phyloP scores from a whole-genome alignment of 2,329 filamentous ascomycete genomes.

The Harringtonia lauricola region DNA sequence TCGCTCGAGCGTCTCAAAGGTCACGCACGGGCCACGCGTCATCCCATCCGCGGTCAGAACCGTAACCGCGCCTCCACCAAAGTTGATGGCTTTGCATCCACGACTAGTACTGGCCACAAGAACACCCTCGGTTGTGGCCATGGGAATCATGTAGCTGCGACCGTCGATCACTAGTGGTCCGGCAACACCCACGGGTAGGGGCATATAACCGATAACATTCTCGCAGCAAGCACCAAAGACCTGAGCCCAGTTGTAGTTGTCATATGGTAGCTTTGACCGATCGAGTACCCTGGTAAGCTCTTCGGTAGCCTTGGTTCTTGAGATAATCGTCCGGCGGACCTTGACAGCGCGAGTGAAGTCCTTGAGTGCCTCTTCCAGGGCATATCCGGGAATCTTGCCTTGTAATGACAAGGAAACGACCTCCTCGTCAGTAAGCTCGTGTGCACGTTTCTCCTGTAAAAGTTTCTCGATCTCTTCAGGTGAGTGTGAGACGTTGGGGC shows the following conservation, averaged over 20 bases:
- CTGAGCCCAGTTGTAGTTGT: constrained; percentile 89
- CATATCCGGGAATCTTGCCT: constrained; percentile 90
- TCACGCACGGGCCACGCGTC: constrained; percentile 91
- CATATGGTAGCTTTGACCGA: constrained; percentile 74
- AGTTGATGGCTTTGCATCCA: constrained; percentile 96
- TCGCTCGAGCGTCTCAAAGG: constrained; percentile 79
- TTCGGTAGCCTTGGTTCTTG: constrained; percentile 74
- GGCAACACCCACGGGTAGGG: constrained; percentile 85
- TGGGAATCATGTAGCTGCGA: constrained; percentile 91
- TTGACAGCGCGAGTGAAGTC: constrained; percentile 92
- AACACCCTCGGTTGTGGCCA: constrained; percentile 98
- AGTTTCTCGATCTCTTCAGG: constrained; percentile 64
- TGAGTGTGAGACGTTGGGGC: constrained; percentile 5
- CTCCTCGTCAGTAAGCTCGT: constrained; percentile 74
- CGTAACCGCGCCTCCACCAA: constrained; percentile 83
- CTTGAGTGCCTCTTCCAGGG: constrained; percentile 82
- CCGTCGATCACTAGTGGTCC: constrained; percentile 91
- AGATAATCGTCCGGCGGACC: constrained; percentile 76
- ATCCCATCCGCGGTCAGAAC: constrained; percentile 91
- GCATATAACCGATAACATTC: constrained; percentile 94
- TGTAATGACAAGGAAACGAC: constrained; percentile 72
- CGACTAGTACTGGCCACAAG: constrained; percentile 87
- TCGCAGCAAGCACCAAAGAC: constrained; percentile 96
- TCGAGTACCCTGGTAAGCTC: constrained; percentile 69
- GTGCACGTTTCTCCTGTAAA: constrained; percentile 66